Conservation (phyloP, 2,329 filamentous ascomycete genomes). For the Fusarium bactridioides region DNA sequence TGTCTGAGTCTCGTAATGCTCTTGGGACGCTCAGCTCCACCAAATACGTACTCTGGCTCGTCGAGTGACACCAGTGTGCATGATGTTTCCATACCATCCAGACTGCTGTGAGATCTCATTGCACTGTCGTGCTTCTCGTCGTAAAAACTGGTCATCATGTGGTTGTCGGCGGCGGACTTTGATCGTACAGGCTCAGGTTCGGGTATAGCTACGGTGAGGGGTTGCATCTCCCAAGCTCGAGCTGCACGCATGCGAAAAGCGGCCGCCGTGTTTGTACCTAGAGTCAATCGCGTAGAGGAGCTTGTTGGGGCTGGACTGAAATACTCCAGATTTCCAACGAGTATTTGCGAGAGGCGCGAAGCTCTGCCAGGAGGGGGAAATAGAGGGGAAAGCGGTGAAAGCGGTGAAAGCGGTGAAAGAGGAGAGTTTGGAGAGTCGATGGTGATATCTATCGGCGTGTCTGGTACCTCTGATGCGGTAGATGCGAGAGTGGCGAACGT, state of each 20-base stretch:
- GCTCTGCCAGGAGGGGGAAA: slow-evolving; percentile 1
- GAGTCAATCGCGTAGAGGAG: slow-evolving; percentile 26
- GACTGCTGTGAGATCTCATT: slow-evolving; percentile 9
- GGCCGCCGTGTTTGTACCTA: slow-evolving; percentile 32
- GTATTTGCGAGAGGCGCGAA: slow-evolving; percentile 28
- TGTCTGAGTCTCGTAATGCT: slow-evolving; percentile 28
- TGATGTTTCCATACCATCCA: slow-evolving; percentile 4
- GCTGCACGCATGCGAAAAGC: slow-evolving; percentile 31
- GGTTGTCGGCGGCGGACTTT: background rate
- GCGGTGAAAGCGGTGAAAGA: slow-evolving; percentile 10
- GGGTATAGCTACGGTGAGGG: background rate
- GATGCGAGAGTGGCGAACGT: slow-evolving; percentile 56
- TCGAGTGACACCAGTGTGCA: slow-evolving; percentile 7
- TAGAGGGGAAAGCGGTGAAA: slow-evolving; percentile 11
- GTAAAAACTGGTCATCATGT: background rate
- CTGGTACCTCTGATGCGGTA: background rate
- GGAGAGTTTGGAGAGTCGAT: slow-evolving; percentile 18
- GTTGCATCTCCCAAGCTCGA: slow-evolving; percentile 32
- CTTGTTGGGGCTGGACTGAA: slow-evolving; percentile 8
- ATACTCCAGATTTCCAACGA: slow-evolving; percentile 32
- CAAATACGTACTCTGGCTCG: slow-evolving; percentile 31
- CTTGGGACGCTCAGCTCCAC: slow-evolving; percentile 44
- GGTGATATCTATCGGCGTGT: slow-evolving; percentile 19
- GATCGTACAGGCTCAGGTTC: slow-evolving; percentile 1
- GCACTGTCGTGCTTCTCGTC: slow-evolving; percentile 24